These are phyloP conservation scores for Periconia digitata DNA, from an alignment of 2,329 filamentous ascomycete genomes.

Conservation along the genomic window DNA sequence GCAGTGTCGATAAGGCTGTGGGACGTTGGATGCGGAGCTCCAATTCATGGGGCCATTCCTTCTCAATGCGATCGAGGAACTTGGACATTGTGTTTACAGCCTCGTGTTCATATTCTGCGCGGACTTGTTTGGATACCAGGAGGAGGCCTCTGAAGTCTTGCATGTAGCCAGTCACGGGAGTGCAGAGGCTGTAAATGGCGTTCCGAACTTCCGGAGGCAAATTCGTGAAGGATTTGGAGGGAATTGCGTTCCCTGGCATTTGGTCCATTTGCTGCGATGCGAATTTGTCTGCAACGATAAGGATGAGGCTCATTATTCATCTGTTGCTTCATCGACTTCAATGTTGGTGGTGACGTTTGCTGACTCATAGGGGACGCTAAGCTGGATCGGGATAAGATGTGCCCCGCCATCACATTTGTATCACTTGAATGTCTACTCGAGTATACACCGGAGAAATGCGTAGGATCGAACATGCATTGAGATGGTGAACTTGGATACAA, in stretches of 20 bases:
- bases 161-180: constrained; percentile 3
- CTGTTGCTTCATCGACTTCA: too few relatives aligned
- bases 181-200: constrained; percentile 7
- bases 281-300: too few relatives aligned
- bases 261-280: neutral
- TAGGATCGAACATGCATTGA: too few relatives aligned
- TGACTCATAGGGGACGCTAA: too few relatives aligned
- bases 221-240: neutral
- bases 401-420: too few relatives aligned
- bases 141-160: constrained; percentile 6
- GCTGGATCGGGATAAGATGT: too few relatives aligned
- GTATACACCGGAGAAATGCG: too few relatives aligned
- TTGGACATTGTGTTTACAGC: constrained; percentile 3
- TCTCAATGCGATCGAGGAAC: neutral
- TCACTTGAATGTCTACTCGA: too few relatives aligned
- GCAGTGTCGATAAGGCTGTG: neutral
- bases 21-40: neutral
- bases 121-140: constrained; percentile 6
- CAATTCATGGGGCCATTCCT: constrained; percentile 2
- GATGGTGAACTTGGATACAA: too few relatives aligned
- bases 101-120: constrained; percentile 6
- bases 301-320: too few relatives aligned
- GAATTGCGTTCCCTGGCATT: neutral
- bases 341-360: too few relatives aligned
- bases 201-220: constrained; percentile 9